Percentiles rank a stretch among this genome's conserved stretches.
Evolutionary conservation across 768 basidiomycete species (phyloP).

Genomic region (Leccinum longicurvipes): DNA sequence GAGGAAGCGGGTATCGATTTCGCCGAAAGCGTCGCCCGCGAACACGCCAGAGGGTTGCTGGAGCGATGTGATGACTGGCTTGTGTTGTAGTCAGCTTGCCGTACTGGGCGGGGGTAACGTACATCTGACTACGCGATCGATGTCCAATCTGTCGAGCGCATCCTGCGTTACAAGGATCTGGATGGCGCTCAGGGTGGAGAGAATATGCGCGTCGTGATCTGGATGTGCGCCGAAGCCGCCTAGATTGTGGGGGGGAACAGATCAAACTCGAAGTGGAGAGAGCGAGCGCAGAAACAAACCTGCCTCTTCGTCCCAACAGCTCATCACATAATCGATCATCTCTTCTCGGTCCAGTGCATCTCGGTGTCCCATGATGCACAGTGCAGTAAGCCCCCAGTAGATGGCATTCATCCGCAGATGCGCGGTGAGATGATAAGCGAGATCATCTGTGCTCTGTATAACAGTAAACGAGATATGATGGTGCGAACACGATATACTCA

Average conservation of each 20-base stretch:
- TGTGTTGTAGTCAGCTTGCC: background rate
- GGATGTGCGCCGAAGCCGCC: constrained; percentile 93
- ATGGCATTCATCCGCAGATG: constrained; percentile 95
- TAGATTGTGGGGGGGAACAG: constrained; percentile 27
- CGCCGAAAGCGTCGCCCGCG: constrained; percentile 86
- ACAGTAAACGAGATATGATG: background rate
- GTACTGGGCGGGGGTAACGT: constrained; percentile 19
- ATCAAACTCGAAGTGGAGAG: constrained; percentile 1
- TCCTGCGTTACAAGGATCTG: constrained; percentile 88
- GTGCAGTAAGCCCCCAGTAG: constrained; percentile 93
- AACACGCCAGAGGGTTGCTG: constrained; percentile 88
- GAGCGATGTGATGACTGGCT: constrained; percentile 74
- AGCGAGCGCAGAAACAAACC: constrained; percentile 39
- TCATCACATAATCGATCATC: constrained; percentile 86
- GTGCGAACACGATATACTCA: constrained; percentile 24
- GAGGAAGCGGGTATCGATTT: constrained; percentile 86
- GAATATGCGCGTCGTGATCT: constrained; percentile 87
- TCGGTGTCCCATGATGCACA: constrained; percentile 72
- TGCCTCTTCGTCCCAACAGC: constrained; percentile 91
- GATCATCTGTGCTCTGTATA: constrained; percentile 73
- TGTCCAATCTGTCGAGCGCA: constrained; percentile 68
- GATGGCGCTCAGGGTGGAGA: constrained; percentile 84
- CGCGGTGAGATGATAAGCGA: constrained; percentile 85
- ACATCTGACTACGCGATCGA: constrained; percentile 74
- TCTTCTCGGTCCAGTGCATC: constrained; percentile 82